A percentile compares a stretch with the other conserved stretches of the same genome.
Conservation (phyloP, 1,284 basidiomycete genomes). For the Irpex sp. region DNA sequence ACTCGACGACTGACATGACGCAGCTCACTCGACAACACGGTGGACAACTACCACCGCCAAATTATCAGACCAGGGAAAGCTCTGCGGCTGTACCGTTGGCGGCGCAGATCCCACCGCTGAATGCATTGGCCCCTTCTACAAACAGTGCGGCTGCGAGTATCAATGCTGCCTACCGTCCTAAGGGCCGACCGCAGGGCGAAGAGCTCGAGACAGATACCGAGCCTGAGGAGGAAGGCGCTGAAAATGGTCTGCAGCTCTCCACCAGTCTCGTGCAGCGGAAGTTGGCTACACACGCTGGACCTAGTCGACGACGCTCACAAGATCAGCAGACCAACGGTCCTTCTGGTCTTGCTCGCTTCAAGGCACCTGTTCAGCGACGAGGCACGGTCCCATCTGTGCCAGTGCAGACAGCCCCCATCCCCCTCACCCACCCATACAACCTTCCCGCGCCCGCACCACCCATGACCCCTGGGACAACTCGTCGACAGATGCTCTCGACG, state of each 20-base stretch:
- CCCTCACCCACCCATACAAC: slow-evolving; percentile 69
- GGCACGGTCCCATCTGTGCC: slow-evolving; percentile 23
- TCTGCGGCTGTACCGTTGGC: slow-evolving; percentile 60
- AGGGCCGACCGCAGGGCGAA: slow-evolving; percentile 60
- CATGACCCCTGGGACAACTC: slow-evolving; percentile 81
- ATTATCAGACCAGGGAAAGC: slow-evolving; percentile 58
- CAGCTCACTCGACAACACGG: slow-evolving; percentile 19
- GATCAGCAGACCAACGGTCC: slow-evolving; percentile 20
- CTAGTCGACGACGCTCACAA: slow-evolving; percentile 27
- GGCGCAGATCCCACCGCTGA: slow-evolving; percentile 40
- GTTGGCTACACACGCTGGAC: slow-evolving; percentile 48
- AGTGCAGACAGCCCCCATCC: slow-evolving; percentile 42
- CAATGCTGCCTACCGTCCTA: slow-evolving; percentile 41
- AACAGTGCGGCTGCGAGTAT: slow-evolving; percentile 8
- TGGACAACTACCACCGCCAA: slow-evolving; percentile 13
- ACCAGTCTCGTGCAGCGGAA: slow-evolving; percentile 61
- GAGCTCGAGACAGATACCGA: slow-evolving; percentile 64
- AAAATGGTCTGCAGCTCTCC: slow-evolving; percentile 50
- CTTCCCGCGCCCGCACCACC: slow-evolving; percentile 66
- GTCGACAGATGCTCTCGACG: slow-evolving; percentile 78
- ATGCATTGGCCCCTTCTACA: slow-evolving; percentile 29
- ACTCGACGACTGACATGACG: slow-evolving; percentile 45
- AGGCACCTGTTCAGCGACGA: neutral
- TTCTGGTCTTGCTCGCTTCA: neutral
- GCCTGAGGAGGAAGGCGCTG: slow-evolving; percentile 48